Conservation (phyloP, 1,284 basidiomycete species). For the Ceratobasidium sp. region DNA sequence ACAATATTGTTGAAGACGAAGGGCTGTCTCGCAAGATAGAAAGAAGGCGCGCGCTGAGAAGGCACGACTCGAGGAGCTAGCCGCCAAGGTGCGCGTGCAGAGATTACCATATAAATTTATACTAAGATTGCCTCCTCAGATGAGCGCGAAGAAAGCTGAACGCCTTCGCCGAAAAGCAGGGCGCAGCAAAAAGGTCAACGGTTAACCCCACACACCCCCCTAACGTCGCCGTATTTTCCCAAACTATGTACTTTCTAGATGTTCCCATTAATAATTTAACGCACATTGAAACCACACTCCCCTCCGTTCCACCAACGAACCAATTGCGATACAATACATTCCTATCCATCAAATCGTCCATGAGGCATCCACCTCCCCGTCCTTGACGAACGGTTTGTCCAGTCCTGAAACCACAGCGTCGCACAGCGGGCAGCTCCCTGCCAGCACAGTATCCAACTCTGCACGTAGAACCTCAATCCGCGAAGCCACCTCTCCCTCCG, state of each 20-base stretch:
- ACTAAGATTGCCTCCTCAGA: constrained; percentile 60
- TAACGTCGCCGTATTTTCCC: background rate
- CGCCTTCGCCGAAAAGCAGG: constrained; percentile 77
- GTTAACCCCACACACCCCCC: constrained; percentile 60
- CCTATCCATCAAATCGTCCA: constrained; percentile 73
- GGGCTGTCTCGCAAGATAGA: constrained; percentile 75
- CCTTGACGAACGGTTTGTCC: constrained; percentile 87
- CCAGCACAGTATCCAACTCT: constrained; percentile 89
- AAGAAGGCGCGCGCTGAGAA: constrained; percentile 79
- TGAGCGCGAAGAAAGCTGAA: constrained; percentile 82
- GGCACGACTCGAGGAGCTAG: constrained; percentile 76
- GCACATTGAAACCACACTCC: background rate
- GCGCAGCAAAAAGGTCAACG: constrained; percentile 81
- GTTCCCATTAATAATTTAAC: background rate
- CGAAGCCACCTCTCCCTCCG: constrained; percentile 67
- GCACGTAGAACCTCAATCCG: constrained; percentile 77
- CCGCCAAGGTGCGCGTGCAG: constrained; percentile 67
- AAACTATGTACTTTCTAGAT: background rate
- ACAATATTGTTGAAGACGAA: constrained; percentile 64
- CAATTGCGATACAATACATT: constrained; percentile 35
- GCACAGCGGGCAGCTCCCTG: constrained; percentile 90
- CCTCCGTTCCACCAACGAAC: background rate
- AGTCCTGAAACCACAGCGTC: constrained; percentile 87
- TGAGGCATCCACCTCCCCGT: constrained; percentile 83
- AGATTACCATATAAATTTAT: background rate